Base-by-base conservation (phyloP, 2,329 filamentous ascomycete genomes). In the Periconia sp. region DNA sequence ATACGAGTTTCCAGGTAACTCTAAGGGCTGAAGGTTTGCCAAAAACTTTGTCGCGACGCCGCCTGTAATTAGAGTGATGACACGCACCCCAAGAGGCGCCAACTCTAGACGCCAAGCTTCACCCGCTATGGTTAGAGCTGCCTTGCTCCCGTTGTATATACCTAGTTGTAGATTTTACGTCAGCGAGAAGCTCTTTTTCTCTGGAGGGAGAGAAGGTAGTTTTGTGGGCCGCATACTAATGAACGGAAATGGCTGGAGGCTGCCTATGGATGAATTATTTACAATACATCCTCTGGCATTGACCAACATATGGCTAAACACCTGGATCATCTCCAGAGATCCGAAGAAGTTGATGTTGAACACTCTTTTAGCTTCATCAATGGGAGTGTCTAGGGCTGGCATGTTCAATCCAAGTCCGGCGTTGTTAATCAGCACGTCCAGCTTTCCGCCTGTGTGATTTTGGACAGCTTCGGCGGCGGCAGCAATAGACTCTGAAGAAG, bases 51-150 rank as follows among this genome's bases (percentile, higher is more conserved):
- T 32, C 9, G 9, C 29, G 9, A 83, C 79, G 10, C 80, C 79
- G 11, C 81, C 80, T 3, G 80, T 83, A 10, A 82, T 61, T 7
- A 74, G 59, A 0, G 65, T 73, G 6, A 73, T 51, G 6, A 74
- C 71, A 11, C 63, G 56, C 13, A 74, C 70, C 4, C 63, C 69
- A 26, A 74, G 72, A 1, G 77, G 78, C 44, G 52, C 63, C 4
- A 82, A 58, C 54, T 82, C 78, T 12, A 82, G 72, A 6, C 80
- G 71, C 36, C 81, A 56, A 1, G 77, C 78, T 45, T 82, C 73
- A 49, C 72, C 76, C 56, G 78, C 82, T 1, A 71, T 68, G 50
- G 81, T 78, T 33, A 82, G 52, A 2, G 80, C 80, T 0, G 78
- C 79, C 57, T 82, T 82, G 23, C 74, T 76, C 15, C 78, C 76